Conservation (phyloP, 2,329 filamentous ascomycete genomes). For the Alternaria atra region DNA sequence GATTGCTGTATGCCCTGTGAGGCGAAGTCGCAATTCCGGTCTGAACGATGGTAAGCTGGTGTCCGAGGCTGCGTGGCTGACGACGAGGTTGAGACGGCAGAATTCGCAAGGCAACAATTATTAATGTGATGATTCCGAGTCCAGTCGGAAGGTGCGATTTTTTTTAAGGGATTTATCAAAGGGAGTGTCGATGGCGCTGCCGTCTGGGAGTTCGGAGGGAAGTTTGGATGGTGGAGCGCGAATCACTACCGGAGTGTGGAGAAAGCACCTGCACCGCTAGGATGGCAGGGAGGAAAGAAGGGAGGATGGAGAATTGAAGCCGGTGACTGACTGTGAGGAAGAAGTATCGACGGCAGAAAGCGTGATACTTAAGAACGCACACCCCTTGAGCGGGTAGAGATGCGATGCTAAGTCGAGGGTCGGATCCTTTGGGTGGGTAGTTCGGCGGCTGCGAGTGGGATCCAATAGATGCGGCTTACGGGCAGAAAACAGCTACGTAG, state of each 20-base stretch:
- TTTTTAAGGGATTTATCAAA: slow-evolving; percentile 20
- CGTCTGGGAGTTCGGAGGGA: slow-evolving; percentile 32
- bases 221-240: slow-evolving; percentile 27
- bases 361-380: slow-evolving; percentile 43
- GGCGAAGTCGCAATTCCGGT: slow-evolving; percentile 39
- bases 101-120: slow-evolving; percentile 30
- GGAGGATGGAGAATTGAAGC: slow-evolving; percentile 37
- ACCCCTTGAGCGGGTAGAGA: slow-evolving; percentile 25
- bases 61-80: slow-evolving; percentile 46
- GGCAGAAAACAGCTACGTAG: slow-evolving; percentile 34
- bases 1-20: slow-evolving; percentile 39
- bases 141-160: slow-evolving; percentile 21
- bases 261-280: slow-evolving; percentile 41
- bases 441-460: slow-evolving; percentile 34
- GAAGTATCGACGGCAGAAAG: slow-evolving; percentile 36
- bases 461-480: slow-evolving; percentile 39
- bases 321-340: slow-evolving; percentile 42
- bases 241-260: slow-evolving; percentile 40
- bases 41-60: slow-evolving; percentile 48
- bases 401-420: slow-evolving; percentile 27
- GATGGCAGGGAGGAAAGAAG: slow-evolving; percentile 35
- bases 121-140: slow-evolving; percentile 42
- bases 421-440: slow-evolving; percentile 35
- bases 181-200: slow-evolving; percentile 42
- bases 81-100: slow-evolving; percentile 36